Evolutionary conservation across 768 basidiomycete genomes (phyloP).

Genomic region (Pleurotus citrinopileatus): DNA sequence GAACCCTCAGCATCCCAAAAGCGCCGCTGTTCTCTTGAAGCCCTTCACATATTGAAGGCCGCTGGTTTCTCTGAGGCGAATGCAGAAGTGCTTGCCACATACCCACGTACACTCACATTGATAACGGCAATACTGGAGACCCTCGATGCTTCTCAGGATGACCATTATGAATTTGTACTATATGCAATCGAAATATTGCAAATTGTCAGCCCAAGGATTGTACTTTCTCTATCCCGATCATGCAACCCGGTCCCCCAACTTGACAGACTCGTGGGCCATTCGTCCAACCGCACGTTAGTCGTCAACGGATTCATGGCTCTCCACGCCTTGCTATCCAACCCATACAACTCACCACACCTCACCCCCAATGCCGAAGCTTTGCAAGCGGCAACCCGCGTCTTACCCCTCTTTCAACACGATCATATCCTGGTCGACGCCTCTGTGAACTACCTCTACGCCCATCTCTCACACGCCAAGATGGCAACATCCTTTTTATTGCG

Average conservation of each 20-base stretch:
- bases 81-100: slow-evolving; percentile 52
- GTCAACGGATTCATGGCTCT: slow-evolving; percentile 61
- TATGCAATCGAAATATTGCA: slow-evolving; percentile 73
- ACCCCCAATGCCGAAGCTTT: slow-evolving; percentile 57
- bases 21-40: slow-evolving; percentile 79
- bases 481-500: slow-evolving; percentile 76
- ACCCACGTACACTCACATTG: slow-evolving; percentile 62
- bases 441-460: slow-evolving; percentile 72
- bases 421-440: slow-evolving; percentile 66
- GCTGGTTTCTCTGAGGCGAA: slow-evolving; percentile 70
- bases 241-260: slow-evolving; percentile 57
- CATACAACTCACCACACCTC: slow-evolving; percentile 54
- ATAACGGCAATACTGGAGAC: slow-evolving; percentile 63
- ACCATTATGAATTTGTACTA: slow-evolving; percentile 69
- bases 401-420: slow-evolving; percentile 66
- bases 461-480: slow-evolving; percentile 72
- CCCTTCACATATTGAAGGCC: slow-evolving; percentile 85
- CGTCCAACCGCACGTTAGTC: slow-evolving; percentile 75
- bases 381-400: slow-evolving; percentile 61
- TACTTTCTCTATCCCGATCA: slow-evolving; percentile 22
- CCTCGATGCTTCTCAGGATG: slow-evolving; percentile 59
- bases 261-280: slow-evolving; percentile 48
- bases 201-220: slow-evolving; percentile 47
- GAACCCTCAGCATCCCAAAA: slow-evolving; percentile 48
- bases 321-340: slow-evolving; percentile 59